These are phyloP conservation scores for Massarina eburnea DNA, from an alignment of 2,329 filamentous ascomycete genomes.

Conservation along the genomic window DNA sequence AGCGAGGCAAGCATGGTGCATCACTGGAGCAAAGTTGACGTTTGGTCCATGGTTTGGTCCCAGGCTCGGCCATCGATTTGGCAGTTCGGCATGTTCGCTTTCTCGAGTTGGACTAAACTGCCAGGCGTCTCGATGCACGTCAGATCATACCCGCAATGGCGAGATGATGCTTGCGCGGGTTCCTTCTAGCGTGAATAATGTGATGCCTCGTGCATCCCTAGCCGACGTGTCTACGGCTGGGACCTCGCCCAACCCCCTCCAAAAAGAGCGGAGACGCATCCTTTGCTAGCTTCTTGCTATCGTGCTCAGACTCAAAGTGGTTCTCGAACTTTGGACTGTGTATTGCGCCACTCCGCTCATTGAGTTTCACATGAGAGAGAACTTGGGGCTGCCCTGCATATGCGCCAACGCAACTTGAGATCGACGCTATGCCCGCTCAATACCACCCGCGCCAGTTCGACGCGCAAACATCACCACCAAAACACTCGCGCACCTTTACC, in stretches of 20 bases:
- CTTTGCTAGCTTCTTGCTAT: too few species aligned
- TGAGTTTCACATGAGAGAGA: conserved; percentile 4
- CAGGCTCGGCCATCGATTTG: too few species aligned
- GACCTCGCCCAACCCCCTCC: conserved; percentile 7
- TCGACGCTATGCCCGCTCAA: conserved; percentile 6
- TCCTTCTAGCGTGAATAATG: too few species aligned
- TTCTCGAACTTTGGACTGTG: conserved; percentile 6
- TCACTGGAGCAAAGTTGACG: too few species aligned
- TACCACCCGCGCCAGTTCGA: conserved; percentile 8
- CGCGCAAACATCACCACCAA: conserved; percentile 18
- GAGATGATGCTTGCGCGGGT: conserved; percentile 6
- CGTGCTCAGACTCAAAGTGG: not conserved
- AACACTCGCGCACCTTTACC: conserved; percentile 30
- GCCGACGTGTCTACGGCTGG: conserved; percentile 7
- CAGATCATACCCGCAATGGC: conserved; percentile 12
- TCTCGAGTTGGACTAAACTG: too few species aligned
- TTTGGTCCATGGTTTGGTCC: too few species aligned
- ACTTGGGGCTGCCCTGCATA: conserved; percentile 10
- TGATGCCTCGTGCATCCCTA: conserved; percentile 16
- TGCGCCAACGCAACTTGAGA: conserved; percentile 3
- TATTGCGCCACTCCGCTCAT: not conserved
- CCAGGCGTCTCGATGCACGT: conserved; percentile 16
- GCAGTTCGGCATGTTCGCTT: not conserved
- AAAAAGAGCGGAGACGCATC: not conserved
- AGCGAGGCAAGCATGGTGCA: too few species aligned